phyloP scores from a whole-genome alignment of 2,329 filamentous ascomycete genomes.

The Ustulina deusta region DNA sequence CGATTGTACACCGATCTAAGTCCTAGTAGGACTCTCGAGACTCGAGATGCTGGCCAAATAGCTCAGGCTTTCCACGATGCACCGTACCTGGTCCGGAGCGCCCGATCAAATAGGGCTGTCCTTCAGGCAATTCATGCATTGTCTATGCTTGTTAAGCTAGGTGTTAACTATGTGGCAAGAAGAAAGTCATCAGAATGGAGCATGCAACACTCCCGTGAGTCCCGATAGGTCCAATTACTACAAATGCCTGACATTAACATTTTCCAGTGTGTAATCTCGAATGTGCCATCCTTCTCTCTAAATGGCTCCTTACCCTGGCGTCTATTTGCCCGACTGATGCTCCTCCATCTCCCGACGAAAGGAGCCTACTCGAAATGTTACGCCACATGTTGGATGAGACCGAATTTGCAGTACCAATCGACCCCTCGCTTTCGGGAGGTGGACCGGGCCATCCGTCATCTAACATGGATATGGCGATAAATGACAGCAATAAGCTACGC shows the following conservation, averaged over 20 bases:
- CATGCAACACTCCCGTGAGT: slow-evolving; percentile 71
- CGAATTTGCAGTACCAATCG: slow-evolving; percentile 70
- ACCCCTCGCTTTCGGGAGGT: slow-evolving; percentile 63
- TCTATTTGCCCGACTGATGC: slow-evolving; percentile 64
- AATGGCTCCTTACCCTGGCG: slow-evolving; percentile 69
- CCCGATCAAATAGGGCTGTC: slow-evolving; percentile 71
- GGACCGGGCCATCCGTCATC: slow-evolving; percentile 53
- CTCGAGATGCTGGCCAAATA: slow-evolving; percentile 71
- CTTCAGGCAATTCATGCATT: slow-evolving; percentile 76
- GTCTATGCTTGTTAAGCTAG: slow-evolving; percentile 73
- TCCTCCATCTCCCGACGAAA: slow-evolving; percentile 65
- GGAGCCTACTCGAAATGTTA: slow-evolving; percentile 66
- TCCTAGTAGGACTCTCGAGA: slow-evolving; percentile 72
- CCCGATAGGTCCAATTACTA: background rate
- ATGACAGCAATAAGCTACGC: slow-evolving; percentile 64
- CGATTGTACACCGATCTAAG: slow-evolving; percentile 74
- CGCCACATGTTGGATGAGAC: slow-evolving; percentile 71
- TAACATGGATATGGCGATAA: slow-evolving; percentile 58
- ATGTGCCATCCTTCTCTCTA: slow-evolving; percentile 70
- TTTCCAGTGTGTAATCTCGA: slow-evolving; percentile 69
- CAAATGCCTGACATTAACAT: slow-evolving; percentile 28
- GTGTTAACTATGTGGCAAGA: slow-evolving; percentile 71
- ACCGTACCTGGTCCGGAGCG: slow-evolving; percentile 68
- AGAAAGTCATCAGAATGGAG: slow-evolving; percentile 73
- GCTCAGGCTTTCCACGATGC: slow-evolving; percentile 70